phyloP scores from a whole-genome alignment of 805 yeast species.

The Candida maris region DNA sequence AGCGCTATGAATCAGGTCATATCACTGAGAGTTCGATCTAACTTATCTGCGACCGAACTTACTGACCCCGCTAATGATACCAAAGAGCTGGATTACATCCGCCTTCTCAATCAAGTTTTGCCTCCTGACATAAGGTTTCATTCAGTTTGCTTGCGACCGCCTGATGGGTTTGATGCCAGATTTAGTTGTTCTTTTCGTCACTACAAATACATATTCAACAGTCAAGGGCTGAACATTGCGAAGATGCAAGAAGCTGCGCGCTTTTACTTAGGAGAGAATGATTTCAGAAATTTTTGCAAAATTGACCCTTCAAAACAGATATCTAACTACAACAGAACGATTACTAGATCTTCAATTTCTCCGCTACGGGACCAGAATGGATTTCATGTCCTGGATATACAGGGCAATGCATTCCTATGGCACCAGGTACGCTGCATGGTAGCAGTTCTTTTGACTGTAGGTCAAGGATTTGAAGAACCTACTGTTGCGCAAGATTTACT shows the following conservation, averaged over 20 bases:
- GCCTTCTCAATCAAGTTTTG: slow-evolving; percentile 67
- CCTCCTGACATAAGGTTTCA: slow-evolving; percentile 85
- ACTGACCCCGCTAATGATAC: slow-evolving; percentile 50
- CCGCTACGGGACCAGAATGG: slow-evolving; percentile 27
- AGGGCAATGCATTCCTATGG: slow-evolving; percentile 93
- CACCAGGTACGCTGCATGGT: slow-evolving; percentile 97
- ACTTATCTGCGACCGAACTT: slow-evolving; percentile 61
- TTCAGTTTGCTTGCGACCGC: slow-evolving; percentile 79
- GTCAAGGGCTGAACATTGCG: slow-evolving; percentile 54
- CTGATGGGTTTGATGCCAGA: slow-evolving; percentile 80
- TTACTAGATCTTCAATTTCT: slow-evolving; percentile 36
- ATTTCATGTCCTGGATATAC: slow-evolving; percentile 66
- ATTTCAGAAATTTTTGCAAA: slow-evolving; percentile 92
- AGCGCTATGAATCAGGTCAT: slow-evolving; percentile 96
- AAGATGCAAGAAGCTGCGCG: slow-evolving; percentile 67
- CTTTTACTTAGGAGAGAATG: slow-evolving; percentile 69
- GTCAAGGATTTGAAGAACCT: slow-evolving; percentile 69
- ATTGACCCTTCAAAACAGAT: slow-evolving; percentile 93
- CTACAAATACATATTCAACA: slow-evolving; percentile 74
- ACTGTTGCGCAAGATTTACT: slow-evolving; percentile 54
- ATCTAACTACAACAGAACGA: slow-evolving; percentile 65
- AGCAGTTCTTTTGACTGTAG: slow-evolving; percentile 75
- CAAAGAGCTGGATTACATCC: slow-evolving; percentile 72
- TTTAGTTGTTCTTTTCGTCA: slow-evolving; percentile 87
- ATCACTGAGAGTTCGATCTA: slow-evolving; percentile 71